Evolutionary conservation across 1,139 yeast genomes (phyloP).

Genomic region (Meyerozyma guilliermondii): DNA sequence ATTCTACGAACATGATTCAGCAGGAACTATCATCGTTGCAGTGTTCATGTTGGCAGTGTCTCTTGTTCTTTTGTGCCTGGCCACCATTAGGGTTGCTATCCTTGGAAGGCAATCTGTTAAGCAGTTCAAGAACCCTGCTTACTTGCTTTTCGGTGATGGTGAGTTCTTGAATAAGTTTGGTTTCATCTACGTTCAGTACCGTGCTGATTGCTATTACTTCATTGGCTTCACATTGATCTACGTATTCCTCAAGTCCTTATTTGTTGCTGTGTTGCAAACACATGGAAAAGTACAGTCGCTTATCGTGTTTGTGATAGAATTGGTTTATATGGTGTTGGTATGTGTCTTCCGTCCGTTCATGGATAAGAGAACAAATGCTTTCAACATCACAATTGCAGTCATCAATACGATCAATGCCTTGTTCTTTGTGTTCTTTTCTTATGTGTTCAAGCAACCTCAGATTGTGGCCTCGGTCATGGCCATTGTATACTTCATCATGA

Average conservation of each 20-base stretch:
- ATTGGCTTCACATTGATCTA: conserved; percentile 60
- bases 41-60: conserved; percentile 57
- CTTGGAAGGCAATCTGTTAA: conserved; percentile 69
- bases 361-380: conserved; percentile 90
- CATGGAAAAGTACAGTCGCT: conserved; percentile 80
- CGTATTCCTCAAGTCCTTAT: conserved; percentile 67
- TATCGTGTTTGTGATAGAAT: conserved; percentile 69
- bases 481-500: conserved; percentile 81
- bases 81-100: conserved; percentile 63
- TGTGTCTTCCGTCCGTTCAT: conserved; percentile 80
- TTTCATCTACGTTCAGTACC: conserved; percentile 83
- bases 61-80: conserved; percentile 61
- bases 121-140: conserved; percentile 88
- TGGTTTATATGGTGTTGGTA: conserved; percentile 56
- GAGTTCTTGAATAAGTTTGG: conserved; percentile 83
- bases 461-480: conserved; percentile 91
- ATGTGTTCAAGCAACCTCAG: conserved; percentile 76
- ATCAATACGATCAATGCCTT: conserved; percentile 78
- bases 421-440: conserved; percentile 84
- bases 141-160: conserved; percentile 80
- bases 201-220: conserved; percentile 86
- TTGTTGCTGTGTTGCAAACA: conserved; percentile 80
- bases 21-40: conserved; percentile 78
- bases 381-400: conserved; percentile 80
- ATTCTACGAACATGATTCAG: conserved; percentile 74